phyloP scores from a whole-genome alignment of 2,329 filamentous ascomycete genomes.

The Neonectria hederae region DNA sequence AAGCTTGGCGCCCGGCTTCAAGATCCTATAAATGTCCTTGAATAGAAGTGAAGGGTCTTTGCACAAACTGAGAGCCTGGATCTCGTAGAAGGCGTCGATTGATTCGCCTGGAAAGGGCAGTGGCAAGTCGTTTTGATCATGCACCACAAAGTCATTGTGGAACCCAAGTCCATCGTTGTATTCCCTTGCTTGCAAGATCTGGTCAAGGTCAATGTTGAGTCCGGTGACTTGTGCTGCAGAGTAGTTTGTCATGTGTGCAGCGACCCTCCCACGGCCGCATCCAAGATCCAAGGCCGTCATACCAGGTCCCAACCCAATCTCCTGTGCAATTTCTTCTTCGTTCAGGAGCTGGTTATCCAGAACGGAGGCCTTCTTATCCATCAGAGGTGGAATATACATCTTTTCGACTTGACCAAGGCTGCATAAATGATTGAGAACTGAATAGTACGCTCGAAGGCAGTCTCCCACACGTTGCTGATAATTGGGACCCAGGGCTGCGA shows the following conservation, averaged over 20 bases:
- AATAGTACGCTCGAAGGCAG: constrained; percentile 17
- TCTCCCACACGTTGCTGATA: constrained; percentile 22
- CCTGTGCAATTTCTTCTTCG: constrained; percentile 10
- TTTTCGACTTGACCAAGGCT: constrained; percentile 23
- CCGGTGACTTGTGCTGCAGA: constrained; percentile 13
- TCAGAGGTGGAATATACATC: constrained; percentile 22
- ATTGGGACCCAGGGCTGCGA: constrained; percentile 9
- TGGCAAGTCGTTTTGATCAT: constrained; percentile 21
- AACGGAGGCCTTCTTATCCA: constrained; percentile 18
- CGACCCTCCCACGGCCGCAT: constrained; percentile 21
- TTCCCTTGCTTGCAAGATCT: constrained; percentile 10
- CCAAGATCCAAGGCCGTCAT: constrained; percentile 19
- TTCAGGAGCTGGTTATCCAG: constrained; percentile 22
- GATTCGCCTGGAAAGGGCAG: constrained; percentile 3
- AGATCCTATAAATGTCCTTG: constrained; percentile 14
- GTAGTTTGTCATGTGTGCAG: constrained; percentile 17
- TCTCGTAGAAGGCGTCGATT: constrained; percentile 22
- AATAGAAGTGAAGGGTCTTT: constrained; percentile 15
- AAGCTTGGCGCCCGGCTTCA: constrained; percentile 18
- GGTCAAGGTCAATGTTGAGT: constrained; percentile 21
- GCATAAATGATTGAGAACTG: constrained; percentile 20
- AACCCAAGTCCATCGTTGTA: constrained; percentile 7
- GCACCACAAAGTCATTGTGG: constrained; percentile 18
- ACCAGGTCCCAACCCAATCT: constrained; percentile 7
- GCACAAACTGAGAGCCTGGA: constrained; percentile 23